phyloP scores from a whole-genome alignment of 371 early-diverging fungal species.

The Syncephalastrum sp. region DNA sequence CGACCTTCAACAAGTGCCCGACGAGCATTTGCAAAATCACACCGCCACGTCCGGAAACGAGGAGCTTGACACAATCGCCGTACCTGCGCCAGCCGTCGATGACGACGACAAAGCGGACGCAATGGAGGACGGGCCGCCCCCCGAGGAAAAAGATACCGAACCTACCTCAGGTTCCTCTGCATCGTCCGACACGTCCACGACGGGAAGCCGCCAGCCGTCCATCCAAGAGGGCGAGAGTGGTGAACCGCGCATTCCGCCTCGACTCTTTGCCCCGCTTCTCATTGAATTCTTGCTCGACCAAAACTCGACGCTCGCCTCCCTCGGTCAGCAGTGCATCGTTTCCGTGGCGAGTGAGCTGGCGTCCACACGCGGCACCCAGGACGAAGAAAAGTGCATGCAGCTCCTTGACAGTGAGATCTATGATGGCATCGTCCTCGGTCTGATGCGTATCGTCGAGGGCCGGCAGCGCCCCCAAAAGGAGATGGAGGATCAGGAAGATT shows the following conservation, averaged over 20 bases:
- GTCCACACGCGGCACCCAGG: slow-evolving; percentile 10
- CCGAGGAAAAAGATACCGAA: slow-evolving; percentile 4
- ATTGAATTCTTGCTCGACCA: slow-evolving; percentile 54
- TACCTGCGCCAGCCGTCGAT: slow-evolving; percentile 14
- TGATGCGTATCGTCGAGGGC: slow-evolving; percentile 39
- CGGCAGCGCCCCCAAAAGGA: slow-evolving; percentile 18
- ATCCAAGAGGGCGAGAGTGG: slow-evolving; percentile 3
- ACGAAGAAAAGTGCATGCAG: slow-evolving; percentile 26
- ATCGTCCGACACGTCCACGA: no score
- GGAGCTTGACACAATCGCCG: slow-evolving; percentile 17
- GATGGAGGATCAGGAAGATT: slow-evolving; percentile 12
- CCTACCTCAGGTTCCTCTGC: slow-evolving; percentile 1
- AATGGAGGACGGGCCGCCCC: slow-evolving; percentile 3
- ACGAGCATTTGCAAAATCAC: neutral
- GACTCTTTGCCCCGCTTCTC: slow-evolving; percentile 40
- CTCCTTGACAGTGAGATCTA: slow-evolving; percentile 54
- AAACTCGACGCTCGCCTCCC: slow-evolving; percentile 47
- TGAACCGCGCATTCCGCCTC: slow-evolving; percentile 26
- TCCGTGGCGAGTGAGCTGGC: slow-evolving; percentile 47
- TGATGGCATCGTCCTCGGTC: slow-evolving; percentile 50
- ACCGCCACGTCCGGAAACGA: slow-evolving; percentile 4
- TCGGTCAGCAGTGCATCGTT: slow-evolving; percentile 49
- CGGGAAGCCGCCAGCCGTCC: no score
- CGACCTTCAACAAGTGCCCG: slow-evolving; percentile 3
- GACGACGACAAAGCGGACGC: slow-evolving; percentile 3